Conservation (phyloP, 352 stramenopile genomes). For the Pythium apleroticum region DNA sequence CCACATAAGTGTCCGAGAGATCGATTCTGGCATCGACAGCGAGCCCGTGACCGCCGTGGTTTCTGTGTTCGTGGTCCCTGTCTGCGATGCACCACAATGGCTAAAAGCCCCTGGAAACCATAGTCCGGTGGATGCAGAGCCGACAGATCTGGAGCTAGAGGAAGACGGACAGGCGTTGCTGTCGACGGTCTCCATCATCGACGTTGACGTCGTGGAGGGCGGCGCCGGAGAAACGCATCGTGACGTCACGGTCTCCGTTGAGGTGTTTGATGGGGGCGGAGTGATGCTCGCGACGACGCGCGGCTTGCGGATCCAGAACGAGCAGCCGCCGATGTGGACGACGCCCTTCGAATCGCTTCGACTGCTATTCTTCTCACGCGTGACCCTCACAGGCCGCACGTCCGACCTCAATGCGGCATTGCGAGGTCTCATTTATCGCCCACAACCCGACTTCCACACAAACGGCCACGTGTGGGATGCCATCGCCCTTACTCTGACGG, state of each 20-base stretch:
- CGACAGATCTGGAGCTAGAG: conserved; percentile 28
- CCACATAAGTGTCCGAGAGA: conserved; percentile 27
- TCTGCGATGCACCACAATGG: conserved; percentile 61
- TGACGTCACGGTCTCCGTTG: conserved; percentile 37
- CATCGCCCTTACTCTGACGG: conserved; percentile 28
- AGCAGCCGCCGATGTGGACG: conserved; percentile 13
- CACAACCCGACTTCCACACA: conserved; percentile 51
- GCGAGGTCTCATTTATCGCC: conserved; percentile 53
- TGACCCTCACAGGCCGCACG: conserved; percentile 35
- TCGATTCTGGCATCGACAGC: conserved; percentile 18
- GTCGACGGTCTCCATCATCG: conserved; percentile 30
- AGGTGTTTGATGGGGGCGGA: conserved; percentile 37
- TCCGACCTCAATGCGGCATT: conserved; percentile 52
- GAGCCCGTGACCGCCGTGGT: conserved; percentile 19
- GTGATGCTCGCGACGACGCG: conserved; percentile 50
- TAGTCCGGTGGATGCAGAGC: background rate
- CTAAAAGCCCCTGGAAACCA: background rate
- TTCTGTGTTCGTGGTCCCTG: conserved; percentile 43
- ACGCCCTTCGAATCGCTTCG: conserved; percentile 20
- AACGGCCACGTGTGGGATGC: conserved; percentile 35
- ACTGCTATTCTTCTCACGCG: conserved; percentile 43
- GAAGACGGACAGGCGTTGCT: conserved; percentile 52
- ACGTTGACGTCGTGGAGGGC: conserved; percentile 30
- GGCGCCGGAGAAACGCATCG: conserved; percentile 16
- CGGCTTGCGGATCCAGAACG: conserved; percentile 34